Base-by-base conservation (phyloP, 257 asterid genomes). In the Striga asiatica region DNA sequence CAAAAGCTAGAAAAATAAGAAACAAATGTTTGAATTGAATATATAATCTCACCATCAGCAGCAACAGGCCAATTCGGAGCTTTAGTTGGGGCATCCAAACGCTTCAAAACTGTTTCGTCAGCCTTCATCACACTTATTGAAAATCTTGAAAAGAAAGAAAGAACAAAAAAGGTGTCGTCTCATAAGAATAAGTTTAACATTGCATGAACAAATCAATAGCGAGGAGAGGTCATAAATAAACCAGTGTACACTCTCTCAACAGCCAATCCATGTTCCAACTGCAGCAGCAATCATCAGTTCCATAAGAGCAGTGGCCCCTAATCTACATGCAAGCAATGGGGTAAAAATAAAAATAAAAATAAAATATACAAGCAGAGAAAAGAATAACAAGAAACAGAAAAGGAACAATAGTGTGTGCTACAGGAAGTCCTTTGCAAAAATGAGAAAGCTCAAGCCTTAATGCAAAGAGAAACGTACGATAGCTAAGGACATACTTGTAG, bases 41-140 rank as follows among this genome's bases (percentile, higher is more conserved):
- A n/a, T 49, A 39, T 56, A 45, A 14, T 78, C 94, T 71, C 52
- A 91, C 98, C 95, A 67, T 80, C 97, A 67, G 68, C 73, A 61
- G 84, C 93, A 66, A 88, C 97, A 46, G 98, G 98, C 98, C 98
- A 92, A 75, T 72, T 74, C 54, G 95, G 94, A 73, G 97, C 98
- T 68, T 83, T 84, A 27, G 98, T 92, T 27, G 95, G 89, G 49
- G 98, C 94, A 68, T 92, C 97, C 80, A 92, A 73, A 60, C 79
- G 75, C 56, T 70, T 76, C 74, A 92, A 65, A 67, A 82, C 77
- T 49, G 68, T 65, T 56, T 78, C 76, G 64, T 82, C 94, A 38
- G 94, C 82, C 72, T 84, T 82, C 98, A 92, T 92, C 61, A 92
- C 82, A 18, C 97, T 77, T 68, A 92, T 79, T 46, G 98, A 92